Conservation (phyloP, 2,329 filamentous ascomycete species). For the Ophiostoma tasmaniense region DNA sequence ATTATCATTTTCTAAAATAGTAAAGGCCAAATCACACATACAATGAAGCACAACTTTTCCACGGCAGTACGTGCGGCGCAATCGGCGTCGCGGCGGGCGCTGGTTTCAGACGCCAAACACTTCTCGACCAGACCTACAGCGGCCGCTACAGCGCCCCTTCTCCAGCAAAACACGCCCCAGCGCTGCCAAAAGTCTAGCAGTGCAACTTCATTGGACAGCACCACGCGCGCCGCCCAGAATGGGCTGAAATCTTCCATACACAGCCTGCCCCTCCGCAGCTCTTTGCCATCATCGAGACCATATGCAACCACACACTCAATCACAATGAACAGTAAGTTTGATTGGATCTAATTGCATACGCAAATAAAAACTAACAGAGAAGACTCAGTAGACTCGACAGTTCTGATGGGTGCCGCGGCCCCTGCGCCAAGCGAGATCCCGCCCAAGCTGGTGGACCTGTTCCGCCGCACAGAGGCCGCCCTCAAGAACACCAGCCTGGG, state of each 20-base stretch:
- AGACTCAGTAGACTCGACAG: not conserved
- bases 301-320: conserved; percentile 3
- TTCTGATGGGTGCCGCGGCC: not conserved
- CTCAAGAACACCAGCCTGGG: conserved; percentile 19
- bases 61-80: conserved; percentile 3
- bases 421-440: not conserved
- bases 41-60: not conserved
- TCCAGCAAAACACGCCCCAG: not conserved
- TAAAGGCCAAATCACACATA: not conserved
- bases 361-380: not conserved
- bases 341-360: not conserved
- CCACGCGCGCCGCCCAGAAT: not conserved
- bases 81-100: conserved; percentile 1
- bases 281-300: not conserved
- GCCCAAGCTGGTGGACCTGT: conserved; percentile 11
- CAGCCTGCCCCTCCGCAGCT: not conserved
- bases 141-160: not conserved
- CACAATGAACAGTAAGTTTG: not conserved
- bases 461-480: conserved; percentile 14
- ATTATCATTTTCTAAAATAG: not conserved
- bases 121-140: not conserved
- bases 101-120: not conserved
- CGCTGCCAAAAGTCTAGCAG: not conserved
- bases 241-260: not conserved
- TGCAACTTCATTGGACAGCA: not conserved